Evolutionary conservation across 805 yeast species (phyloP).

Genomic region (Metschnikowia rubicola): DNA sequence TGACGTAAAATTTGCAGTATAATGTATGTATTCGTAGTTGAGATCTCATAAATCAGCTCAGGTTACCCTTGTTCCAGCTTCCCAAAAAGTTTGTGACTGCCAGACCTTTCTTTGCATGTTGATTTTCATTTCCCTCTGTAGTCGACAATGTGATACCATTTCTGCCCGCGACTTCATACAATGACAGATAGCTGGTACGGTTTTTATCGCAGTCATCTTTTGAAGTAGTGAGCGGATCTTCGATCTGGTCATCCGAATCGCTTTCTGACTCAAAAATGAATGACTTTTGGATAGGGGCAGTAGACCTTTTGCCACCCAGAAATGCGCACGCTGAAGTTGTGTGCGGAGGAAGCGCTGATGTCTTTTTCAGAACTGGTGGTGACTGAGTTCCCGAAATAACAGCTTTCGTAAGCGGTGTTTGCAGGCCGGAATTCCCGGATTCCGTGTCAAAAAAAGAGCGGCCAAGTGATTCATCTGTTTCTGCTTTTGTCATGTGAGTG

Average conservation of each 20-base stretch:
- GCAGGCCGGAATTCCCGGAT: slow-evolving; percentile 3
- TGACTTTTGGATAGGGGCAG: slow-evolving; percentile 18
- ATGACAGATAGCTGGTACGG: slow-evolving; percentile 40
- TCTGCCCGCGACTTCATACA: slow-evolving; percentile 50
- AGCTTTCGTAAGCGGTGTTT: slow-evolving; percentile 1
- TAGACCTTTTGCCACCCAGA: slow-evolving; percentile 24
- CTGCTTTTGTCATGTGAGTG: slow-evolving; percentile 18
- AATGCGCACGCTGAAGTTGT: slow-evolving; percentile 42
- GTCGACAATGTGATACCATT: slow-evolving; percentile 33
- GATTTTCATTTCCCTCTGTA: slow-evolving; percentile 21
- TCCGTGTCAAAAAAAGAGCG: slow-evolving; percentile 15
- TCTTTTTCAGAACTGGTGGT: slow-evolving; percentile 28
- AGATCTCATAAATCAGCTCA: slow-evolving; percentile 2
- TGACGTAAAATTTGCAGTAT: not conserved
- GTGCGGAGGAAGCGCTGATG: slow-evolving; percentile 42
- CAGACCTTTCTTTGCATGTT: slow-evolving; percentile 24
- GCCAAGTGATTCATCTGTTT: slow-evolving; percentile 8
- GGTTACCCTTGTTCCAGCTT: slow-evolving; percentile 18
- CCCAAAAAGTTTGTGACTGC: slow-evolving; percentile 26
- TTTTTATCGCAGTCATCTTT: slow-evolving; percentile 6
- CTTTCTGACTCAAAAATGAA: slow-evolving; percentile 38
- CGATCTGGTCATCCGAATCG: slow-evolving; percentile 33
- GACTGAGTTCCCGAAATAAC: slow-evolving; percentile 13
- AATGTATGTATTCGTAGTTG: not conserved
- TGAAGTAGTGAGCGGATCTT: slow-evolving; percentile 9